These are phyloP conservation scores for Alliaria petiolata DNA, from an alignment of 345 rosid genomes.

Conservation along the genomic window DNA sequence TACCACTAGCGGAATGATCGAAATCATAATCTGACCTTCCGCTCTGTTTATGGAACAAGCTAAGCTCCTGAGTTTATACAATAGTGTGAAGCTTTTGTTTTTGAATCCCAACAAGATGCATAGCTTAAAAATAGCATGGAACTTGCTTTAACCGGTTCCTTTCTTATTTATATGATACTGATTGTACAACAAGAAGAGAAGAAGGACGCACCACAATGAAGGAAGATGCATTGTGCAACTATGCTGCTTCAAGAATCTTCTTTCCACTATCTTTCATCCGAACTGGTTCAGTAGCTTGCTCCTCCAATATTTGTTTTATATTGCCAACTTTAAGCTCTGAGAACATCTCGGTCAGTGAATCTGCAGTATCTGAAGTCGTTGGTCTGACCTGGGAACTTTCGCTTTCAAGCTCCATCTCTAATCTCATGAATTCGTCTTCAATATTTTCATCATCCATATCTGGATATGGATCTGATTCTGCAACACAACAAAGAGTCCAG, in stretches of 20 bases:
- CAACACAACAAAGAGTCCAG: conserved; percentile 19
- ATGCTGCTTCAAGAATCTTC: conserved; percentile 50
- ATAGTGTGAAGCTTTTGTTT: conserved; percentile 7
- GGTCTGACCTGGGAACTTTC: conserved; percentile 25
- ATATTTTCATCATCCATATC: conserved; percentile 66
- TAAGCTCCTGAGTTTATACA: conserved; percentile 14
- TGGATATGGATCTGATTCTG: conserved; percentile 48
- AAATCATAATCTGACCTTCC: conserved; percentile 5
- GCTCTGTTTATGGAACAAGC: conserved; percentile 1
- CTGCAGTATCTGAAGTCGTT: conserved; percentile 34
- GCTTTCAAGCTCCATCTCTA: conserved; percentile 59
- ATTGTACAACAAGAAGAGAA: conserved; percentile 6
- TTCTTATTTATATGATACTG: neutral
- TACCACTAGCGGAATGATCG: too few species aligned
- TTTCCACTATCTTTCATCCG: conserved; percentile 30
- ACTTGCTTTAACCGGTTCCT: neutral
- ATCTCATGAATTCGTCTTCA: conserved; percentile 65
- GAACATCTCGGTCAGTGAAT: conserved; percentile 45
- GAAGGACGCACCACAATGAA: conserved; percentile 17
- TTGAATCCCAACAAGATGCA: conserved; percentile 1
- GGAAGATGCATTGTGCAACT: too few species aligned
- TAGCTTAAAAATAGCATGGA: neutral
- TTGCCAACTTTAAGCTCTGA: conserved; percentile 55
- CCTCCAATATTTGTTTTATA: conserved; percentile 14
- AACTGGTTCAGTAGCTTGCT: conserved; percentile 22